Base-by-base conservation (phyloP, 2,329 filamentous ascomycete genomes). In the Fusarium sp. region DNA sequence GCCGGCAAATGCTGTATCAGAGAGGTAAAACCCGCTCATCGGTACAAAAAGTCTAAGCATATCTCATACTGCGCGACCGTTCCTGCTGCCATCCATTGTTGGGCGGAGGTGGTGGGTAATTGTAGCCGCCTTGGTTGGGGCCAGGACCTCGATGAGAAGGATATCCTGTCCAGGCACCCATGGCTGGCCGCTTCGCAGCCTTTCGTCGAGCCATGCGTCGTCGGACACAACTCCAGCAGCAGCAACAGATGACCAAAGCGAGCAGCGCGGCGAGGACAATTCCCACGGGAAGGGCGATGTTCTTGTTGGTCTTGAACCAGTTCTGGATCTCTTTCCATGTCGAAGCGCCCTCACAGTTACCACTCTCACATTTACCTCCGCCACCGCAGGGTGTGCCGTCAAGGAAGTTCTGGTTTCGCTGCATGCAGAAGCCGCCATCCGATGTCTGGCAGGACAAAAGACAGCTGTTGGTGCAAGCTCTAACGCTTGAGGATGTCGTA, bases 381-480 rank as follows among this genome's bases (percentile, higher is more conserved):
- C 91, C 91, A 51, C 88, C 85, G 76, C 96, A 99, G 2, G 86
- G 82, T 1, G 96, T 98, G 19, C 96, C 96, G 75, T 99, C 96
- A 28, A 98, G 83, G 80, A 97, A 98, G 79, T 96, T 96, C 76
- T 97, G 94, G 76, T 92, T 90, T 80, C 96, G 87, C 21, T 86
- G 86, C 62, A 91, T 89, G 78, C 93, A 97, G 9, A 85, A 83
- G 58, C 87, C 86, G 9, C 87, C 87, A 58, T 94, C 89, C 56
- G 92, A 88, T 23, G 90, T 91, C 4, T 86, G 84, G 78, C 96
- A 99, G 47, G 89, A 89, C 49, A 98, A 82, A 65, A 86, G 84
- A 79, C 96, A 99, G 48, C 88, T 89, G 34, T 60, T 69, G 39
- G 72, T 69, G 34, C 96, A 99, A 11, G 94, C 90, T 72, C 88